Percentiles rank a stretch among this genome's conserved stretches.
Conservation (phyloP, 305 asterid genomes). For the Plantago lanceolata region DNA sequence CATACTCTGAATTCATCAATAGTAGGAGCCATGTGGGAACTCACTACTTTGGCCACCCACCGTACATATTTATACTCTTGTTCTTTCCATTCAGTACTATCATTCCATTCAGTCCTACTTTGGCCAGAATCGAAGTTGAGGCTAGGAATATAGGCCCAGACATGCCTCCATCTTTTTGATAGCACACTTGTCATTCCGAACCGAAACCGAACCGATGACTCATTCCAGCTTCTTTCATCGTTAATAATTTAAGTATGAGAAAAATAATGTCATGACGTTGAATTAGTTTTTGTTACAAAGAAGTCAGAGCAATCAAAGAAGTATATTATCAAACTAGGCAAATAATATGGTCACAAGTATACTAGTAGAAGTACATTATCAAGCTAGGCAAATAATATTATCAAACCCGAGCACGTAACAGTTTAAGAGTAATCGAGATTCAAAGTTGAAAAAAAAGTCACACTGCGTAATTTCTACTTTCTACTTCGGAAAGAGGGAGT, state of each 20-base stretch:
- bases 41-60: background rate
- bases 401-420: too few species aligned
- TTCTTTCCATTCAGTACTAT: background rate
- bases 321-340: too few species aligned
- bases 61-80: background rate
- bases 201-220: background rate
- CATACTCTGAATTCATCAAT: background rate
- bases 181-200: background rate
- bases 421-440: too few species aligned
- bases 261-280: background rate
- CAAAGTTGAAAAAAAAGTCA: too few species aligned
- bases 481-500: too few species aligned
- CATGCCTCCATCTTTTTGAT: background rate
- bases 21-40: background rate
- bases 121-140: background rate
- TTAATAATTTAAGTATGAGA: slow-evolving; percentile 1
- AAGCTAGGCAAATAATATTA: too few species aligned
- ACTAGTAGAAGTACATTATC: too few species aligned
- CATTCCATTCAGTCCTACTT: background rate
- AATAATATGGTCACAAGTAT: too few species aligned
- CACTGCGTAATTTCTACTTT: too few species aligned
- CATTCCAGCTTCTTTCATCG: slow-evolving; percentile 6
- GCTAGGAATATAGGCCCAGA: background rate
- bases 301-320: too few species aligned
- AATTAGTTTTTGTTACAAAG: too few species aligned